phyloP scores from a whole-genome alignment of 1,284 basidiomycete genomes.

The Irpex sp. region DNA sequence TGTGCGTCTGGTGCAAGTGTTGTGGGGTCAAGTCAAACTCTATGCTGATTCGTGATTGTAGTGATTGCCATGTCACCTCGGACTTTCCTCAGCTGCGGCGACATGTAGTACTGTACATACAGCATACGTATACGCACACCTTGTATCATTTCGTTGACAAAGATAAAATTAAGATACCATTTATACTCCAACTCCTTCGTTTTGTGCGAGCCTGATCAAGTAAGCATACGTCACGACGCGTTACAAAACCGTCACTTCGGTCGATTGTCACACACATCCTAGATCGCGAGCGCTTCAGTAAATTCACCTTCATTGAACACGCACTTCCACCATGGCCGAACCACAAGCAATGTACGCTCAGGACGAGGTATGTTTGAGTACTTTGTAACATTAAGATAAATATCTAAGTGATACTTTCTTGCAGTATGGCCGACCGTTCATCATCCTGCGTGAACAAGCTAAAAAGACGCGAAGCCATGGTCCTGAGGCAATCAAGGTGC shows the following conservation, averaged over 20 bases:
- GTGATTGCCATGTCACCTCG: constrained; percentile 22
- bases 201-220: neutral
- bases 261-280: neutral
- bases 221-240: neutral
- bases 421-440: constrained; percentile 94
- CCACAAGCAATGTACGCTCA: constrained; percentile 81
- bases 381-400: neutral
- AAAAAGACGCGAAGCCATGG: constrained; percentile 96
- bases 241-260: neutral
- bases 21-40: neutral
- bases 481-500: constrained; percentile 92
- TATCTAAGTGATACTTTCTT: constrained; percentile 10
- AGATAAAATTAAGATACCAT: constrained; percentile 23
- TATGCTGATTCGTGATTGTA: constrained; percentile 2
- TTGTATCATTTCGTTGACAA: constrained; percentile 25
- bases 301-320: constrained; percentile 7
- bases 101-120: constrained; percentile 30
- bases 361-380: constrained; percentile 70
- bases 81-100: constrained; percentile 17
- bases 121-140: constrained; percentile 23
- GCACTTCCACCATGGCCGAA: constrained; percentile 35
- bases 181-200: neutral
- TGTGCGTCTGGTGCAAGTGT: neutral
- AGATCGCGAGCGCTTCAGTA: constrained; percentile 4
- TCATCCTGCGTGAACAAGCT: constrained; percentile 93